phyloP scores from a whole-genome alignment of 2,329 filamentous ascomycete genomes.

The Dothiorella sarmentorum region DNA sequence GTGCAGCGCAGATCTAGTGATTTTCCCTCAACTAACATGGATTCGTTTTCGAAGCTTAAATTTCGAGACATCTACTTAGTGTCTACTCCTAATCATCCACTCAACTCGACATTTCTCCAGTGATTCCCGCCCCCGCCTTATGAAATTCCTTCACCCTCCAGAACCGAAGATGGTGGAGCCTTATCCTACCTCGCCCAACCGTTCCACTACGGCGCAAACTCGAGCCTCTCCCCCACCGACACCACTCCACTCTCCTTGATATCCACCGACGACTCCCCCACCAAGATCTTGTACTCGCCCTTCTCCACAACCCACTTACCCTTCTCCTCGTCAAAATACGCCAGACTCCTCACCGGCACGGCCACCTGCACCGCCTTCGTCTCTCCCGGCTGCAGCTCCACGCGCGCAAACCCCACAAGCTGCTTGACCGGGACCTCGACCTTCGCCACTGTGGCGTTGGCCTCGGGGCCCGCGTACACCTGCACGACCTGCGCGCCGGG shows the following conservation, averaged over 20 bases:
- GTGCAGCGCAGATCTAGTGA: too few species aligned
- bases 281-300: conserved; percentile 57
- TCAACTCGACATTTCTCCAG: too few species aligned
- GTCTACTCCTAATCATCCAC: background rate
- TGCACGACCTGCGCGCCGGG: conserved; percentile 65
- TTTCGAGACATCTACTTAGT: background rate
- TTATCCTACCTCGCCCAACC: background rate
- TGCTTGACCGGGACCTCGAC: conserved; percentile 67
- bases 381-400: conserved; percentile 36
- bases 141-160: background rate
- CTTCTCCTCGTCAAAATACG: conserved; percentile 62
- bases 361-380: conserved; percentile 32
- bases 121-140: background rate
- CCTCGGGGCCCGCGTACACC: conserved; percentile 57
- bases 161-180: background rate
- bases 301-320: conserved; percentile 64
- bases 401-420: conserved; percentile 61
- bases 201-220: conserved; percentile 3
- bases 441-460: conserved; percentile 57
- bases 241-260: background rate
- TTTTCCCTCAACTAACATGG: too few species aligned
- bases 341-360: conserved; percentile 47
- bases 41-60: background rate
- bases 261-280: conserved; percentile 61
- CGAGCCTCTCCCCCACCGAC: background rate